phyloP scores from a whole-genome alignment of 345 rosid species.

The Rubroshorea leprosula region DNA sequence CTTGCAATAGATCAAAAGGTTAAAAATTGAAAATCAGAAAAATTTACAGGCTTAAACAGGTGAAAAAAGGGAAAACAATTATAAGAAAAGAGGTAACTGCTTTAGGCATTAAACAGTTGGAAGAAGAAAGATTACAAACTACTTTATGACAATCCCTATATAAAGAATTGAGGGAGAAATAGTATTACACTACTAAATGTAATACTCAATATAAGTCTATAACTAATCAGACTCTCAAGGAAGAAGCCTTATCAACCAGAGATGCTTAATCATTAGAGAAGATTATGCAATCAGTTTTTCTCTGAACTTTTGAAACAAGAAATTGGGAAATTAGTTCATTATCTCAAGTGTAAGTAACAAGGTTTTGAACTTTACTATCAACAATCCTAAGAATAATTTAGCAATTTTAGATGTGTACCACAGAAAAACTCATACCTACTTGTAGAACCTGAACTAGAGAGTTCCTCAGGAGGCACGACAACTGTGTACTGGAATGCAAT shows the following conservation, averaged over 20 bases:
- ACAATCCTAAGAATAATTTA: background rate
- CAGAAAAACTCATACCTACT: constrained; percentile 52
- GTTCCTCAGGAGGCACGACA: constrained; percentile 78
- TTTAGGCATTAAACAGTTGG: background rate
- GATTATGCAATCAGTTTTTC: too few relatives aligned
- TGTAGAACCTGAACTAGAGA: constrained; percentile 40
- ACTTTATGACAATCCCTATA: background rate
- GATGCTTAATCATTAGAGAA: too few relatives aligned
- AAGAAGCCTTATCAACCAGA: too few relatives aligned
- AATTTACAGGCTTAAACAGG: too few relatives aligned
- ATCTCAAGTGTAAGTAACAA: too few relatives aligned
- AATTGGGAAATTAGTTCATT: too few relatives aligned
- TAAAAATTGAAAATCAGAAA: background rate
- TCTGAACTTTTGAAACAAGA: too few relatives aligned
- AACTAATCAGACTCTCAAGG: too few relatives aligned
- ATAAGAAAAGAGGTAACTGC: background rate
- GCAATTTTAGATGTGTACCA: background rate
- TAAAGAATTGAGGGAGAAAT: background rate
- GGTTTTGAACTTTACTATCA: too few relatives aligned
- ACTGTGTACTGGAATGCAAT: constrained; percentile 94
- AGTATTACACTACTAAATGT: background rate
- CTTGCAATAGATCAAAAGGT: background rate
- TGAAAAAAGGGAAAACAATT: background rate
- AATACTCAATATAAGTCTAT: too few relatives aligned
- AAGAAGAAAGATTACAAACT: background rate